These are phyloP conservation scores for Ambrosia trifida DNA, from an alignment of 129 eudicot genomes.

Conservation along the genomic window DNA sequence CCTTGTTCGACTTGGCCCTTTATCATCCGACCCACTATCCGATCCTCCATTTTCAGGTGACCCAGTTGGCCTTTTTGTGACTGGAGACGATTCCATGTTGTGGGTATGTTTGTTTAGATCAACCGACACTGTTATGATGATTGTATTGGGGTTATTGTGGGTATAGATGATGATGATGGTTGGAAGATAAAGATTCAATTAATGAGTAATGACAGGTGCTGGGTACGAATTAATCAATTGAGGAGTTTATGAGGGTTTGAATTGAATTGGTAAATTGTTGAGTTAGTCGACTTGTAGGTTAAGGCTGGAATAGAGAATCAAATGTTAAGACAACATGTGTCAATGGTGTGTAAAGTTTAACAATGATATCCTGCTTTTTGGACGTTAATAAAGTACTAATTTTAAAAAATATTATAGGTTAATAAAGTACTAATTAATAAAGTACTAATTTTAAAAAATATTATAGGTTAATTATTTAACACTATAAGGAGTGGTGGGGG, in stretches of 20 bases:
- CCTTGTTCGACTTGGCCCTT: conserved; percentile 36
- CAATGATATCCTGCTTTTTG: conserved; percentile 25
- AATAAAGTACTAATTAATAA: too few species aligned
- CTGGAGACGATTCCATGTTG: conserved; percentile 41
- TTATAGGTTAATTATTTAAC: too few species aligned
- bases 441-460: too few species aligned
- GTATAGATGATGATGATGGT: too few species aligned
- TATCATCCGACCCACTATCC: conserved; percentile 54
- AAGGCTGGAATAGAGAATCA: conserved; percentile 13
- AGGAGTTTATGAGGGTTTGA: conserved; percentile 1
- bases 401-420: too few species aligned
- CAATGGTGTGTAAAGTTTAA: not conserved
- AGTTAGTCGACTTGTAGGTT: conserved; percentile 4
- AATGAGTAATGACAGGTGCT: conserved; percentile 12
- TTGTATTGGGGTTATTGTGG: conserved; percentile 21
- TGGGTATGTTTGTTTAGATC: too few species aligned
- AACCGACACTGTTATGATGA: not conserved
- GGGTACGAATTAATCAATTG: not conserved
- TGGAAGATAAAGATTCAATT: conserved; percentile 8
- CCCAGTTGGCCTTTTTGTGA: conserved; percentile 43
- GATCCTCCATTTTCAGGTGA: conserved; percentile 56
- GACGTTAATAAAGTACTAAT: not conserved
- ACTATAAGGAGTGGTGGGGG: too few species aligned
- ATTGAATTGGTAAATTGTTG: not conserved
- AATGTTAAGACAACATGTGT: conserved; percentile 19